These are phyloP conservation scores for Omphalotus guepiniiformis DNA, from an alignment of 768 basidiomycete genomes.

Conservation along the genomic window DNA sequence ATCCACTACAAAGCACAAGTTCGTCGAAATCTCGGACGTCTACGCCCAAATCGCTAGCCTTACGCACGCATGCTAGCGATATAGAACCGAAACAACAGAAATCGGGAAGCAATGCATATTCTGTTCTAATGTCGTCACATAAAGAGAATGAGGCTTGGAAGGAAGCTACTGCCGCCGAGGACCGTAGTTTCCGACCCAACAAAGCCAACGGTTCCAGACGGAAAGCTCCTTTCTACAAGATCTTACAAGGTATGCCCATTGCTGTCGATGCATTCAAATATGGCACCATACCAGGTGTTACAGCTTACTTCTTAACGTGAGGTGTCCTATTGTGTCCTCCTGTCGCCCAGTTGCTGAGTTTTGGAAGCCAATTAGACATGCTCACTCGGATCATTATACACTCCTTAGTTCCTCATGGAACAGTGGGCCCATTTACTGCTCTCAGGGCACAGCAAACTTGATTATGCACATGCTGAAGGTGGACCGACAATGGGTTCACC, in stretches of 20 bases:
- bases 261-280: conserved; percentile 98
- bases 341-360: conserved; percentile 11
- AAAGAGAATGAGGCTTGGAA: conserved; percentile 85
- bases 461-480: conserved; percentile 91
- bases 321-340: conserved; percentile 9
- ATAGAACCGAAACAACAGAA: conserved; percentile 7
- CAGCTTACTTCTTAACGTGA: conserved; percentile 89
- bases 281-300: conserved; percentile 84
- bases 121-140: conserved; percentile 84
- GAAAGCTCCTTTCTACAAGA: conserved; percentile 93
- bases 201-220: conserved; percentile 52
- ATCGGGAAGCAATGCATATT: conserved; percentile 48
- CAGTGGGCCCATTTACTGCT: conserved; percentile 94
- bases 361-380: conserved; percentile 80
- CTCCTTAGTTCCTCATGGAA: conserved; percentile 87
- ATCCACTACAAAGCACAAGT: not conserved
- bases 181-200: conserved; percentile 39
- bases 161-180: conserved; percentile 58
- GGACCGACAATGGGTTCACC: conserved; percentile 83
- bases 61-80: conserved; percentile 15
- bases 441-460: conserved; percentile 86
- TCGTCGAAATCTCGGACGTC: not conserved
- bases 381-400: conserved; percentile 97
- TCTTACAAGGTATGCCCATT: conserved; percentile 94
- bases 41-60: conserved; percentile 16